A percentile compares a stretch with the other conserved stretches of the same genome.
These are phyloP conservation scores for Apiospora malaysiana DNA, from an alignment of 2,329 filamentous ascomycete species.

Conservation along the genomic window DNA sequence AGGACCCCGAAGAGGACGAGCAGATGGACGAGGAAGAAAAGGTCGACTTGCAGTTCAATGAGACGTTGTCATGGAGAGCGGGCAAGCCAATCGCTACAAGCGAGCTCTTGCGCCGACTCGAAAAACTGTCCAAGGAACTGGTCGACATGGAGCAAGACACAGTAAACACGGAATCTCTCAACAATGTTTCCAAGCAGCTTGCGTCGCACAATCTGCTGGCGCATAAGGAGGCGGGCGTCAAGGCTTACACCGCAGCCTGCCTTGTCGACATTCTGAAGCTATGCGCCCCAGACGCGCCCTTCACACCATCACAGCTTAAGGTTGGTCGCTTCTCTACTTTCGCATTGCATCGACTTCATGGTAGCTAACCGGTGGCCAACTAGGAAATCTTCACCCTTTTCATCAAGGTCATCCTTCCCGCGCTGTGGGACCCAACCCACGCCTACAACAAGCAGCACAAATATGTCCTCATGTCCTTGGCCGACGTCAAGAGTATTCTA, in stretches of 20 bases:
- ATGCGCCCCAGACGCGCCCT: constrained; percentile 93
- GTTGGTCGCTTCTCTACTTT: constrained; percentile 52
- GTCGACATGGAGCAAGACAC: constrained; percentile 86
- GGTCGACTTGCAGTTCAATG: constrained; percentile 74
- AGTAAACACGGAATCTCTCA: constrained; percentile 81
- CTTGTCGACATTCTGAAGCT: constrained; percentile 92
- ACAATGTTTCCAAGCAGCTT: constrained; percentile 83
- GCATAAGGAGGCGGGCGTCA: constrained; percentile 93
- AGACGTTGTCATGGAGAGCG: constrained; percentile 88
- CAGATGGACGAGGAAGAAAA: constrained; percentile 47
- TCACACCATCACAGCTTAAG: constrained; percentile 88
- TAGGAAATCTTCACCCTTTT: constrained; percentile 94
- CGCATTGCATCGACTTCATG: constrained; percentile 1
- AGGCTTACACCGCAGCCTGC: constrained; percentile 86
- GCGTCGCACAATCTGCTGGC: constrained; percentile 80
- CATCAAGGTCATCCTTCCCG: constrained; percentile 80
- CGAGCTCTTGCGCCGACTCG: constrained; percentile 81
- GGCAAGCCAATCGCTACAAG: constrained; percentile 86
- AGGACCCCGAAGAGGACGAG: constrained; percentile 37
- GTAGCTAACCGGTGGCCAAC: constrained; percentile 22
- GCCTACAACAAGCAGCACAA: constrained; percentile 93
- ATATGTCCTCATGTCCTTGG: constrained; percentile 86
- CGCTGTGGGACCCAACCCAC: constrained; percentile 83
- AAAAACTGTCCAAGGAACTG: constrained; percentile 82
- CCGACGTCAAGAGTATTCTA: constrained; percentile 93